A percentile compares a stretch with the other conserved stretches of the same genome.
These are phyloP conservation scores for Neurospora sp. DNA, from an alignment of 2,329 filamentous ascomycete species.

Conservation along the genomic window DNA sequence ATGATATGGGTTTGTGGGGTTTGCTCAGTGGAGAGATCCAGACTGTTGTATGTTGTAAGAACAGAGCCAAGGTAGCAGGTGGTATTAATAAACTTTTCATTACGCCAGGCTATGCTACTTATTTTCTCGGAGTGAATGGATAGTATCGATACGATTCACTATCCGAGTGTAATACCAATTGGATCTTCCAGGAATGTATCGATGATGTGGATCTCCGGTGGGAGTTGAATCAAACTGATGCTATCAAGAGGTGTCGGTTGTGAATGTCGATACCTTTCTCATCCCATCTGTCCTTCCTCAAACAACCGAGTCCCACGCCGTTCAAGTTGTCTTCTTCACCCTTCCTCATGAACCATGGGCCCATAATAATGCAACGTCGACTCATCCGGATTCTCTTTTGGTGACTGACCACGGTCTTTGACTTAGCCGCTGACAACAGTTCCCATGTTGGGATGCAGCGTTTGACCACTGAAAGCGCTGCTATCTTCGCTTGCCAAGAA, in stretches of 20 bases:
- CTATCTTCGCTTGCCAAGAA: constrained; percentile 71
- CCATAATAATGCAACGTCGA: background rate
- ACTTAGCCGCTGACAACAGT: constrained; percentile 37
- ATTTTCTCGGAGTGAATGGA: background rate
- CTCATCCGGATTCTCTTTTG: background rate
- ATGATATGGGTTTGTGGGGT: background rate
- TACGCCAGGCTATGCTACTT: background rate
- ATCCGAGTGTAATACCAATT: background rate
- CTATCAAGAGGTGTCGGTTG: background rate
- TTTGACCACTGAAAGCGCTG: constrained; percentile 64
- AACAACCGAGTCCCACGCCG: background rate
- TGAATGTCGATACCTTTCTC: background rate
- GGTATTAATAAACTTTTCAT: background rate
- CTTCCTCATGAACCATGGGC: background rate
- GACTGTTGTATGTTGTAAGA: background rate
- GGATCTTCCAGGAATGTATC: background rate
- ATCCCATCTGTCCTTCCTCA: background rate
- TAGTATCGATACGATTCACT: background rate
- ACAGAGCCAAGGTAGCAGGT: background rate
- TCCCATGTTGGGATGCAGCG: constrained; percentile 44
- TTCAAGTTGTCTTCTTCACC: background rate
- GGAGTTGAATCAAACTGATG: background rate
- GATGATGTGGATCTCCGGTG: background rate
- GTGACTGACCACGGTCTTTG: background rate
- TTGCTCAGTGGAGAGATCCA: background rate